Base-by-base conservation (phyloP, 768 basidiomycete species). In the Phylloporus sp. region DNA sequence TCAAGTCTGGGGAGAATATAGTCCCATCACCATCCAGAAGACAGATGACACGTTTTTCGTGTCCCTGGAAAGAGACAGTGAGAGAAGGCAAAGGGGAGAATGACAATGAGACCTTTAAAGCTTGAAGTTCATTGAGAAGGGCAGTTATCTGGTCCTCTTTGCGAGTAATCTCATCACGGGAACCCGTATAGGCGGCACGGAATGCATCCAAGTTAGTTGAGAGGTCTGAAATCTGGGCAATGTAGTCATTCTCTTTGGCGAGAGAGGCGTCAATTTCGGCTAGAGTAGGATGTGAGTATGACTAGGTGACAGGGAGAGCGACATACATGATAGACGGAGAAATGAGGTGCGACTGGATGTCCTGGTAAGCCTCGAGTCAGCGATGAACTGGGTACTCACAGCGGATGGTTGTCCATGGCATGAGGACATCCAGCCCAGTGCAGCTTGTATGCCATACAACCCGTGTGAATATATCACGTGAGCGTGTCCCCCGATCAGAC, bases 21-120 rank as follows among this genome's bases (percentile, higher is more conserved):
- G 78, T 69, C 2, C 74, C 74, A 57, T 87, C 85, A 29, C 86
- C 86, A 52, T 88, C 85, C 52, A 88, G 69, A 41, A 88, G 69
- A 32, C 76, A 71, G 35, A 75, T 64, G 44, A 72, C 65, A 27
- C 73, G 72, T 44, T 64, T 63, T 34, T 72, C 70, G n/a, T 61
- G 58, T 8, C 56, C 64, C 61, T 59, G 50, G 27, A 23, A 36
- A 43, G 1, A 26, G 16, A 24, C 15, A 10, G 29, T 24, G 34
- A 31, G 31, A 40, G 35, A 15, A 52, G 49, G n/a, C 26, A 34
- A 6, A 47, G n/a, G 24, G 0, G 16, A 22, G 43, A 35, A 23
- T 41, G 15, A 32, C 6, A 4, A 22, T 10, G 28, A 18, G 18
- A 71, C 70, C 56, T 65, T 70, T 45, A 69, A 38, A 1, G 59